These are phyloP conservation scores for Pseudocercospora vitis DNA, from an alignment of 2,329 filamentous ascomycete species.

Conservation along the genomic window DNA sequence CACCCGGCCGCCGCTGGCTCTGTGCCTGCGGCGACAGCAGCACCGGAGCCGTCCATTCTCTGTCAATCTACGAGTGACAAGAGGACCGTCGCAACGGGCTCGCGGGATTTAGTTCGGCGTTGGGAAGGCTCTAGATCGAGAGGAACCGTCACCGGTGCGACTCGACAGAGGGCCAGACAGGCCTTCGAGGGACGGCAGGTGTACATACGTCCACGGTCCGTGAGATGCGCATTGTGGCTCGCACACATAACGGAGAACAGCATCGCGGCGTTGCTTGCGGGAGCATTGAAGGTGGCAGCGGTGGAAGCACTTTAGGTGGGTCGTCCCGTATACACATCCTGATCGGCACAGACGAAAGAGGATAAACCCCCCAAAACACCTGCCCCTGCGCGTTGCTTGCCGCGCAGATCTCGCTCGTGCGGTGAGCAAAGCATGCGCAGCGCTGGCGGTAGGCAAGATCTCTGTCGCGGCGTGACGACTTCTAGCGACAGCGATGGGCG, in stretches of 20 bases:
- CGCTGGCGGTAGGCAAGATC: background rate
- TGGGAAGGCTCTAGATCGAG: constrained; percentile 7
- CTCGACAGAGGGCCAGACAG: constrained; percentile 6
- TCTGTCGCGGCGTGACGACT: background rate
- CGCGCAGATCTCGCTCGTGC: background rate
- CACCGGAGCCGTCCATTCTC: background rate
- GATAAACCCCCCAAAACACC: background rate
- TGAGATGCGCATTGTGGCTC: background rate
- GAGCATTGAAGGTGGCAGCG: background rate
- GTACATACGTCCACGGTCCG: background rate
- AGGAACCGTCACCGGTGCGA: constrained; percentile 1
- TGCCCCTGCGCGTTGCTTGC: constrained; percentile 1
- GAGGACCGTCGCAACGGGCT: background rate
- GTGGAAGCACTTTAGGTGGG: constrained; percentile 5
- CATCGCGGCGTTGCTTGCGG: background rate
- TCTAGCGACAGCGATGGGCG: background rate
- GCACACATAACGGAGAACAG: constrained; percentile 3
- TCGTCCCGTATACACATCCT: constrained; percentile 4
- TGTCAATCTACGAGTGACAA: no score
- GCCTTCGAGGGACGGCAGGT: background rate
- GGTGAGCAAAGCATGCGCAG: background rate
- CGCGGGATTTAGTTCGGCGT: constrained; percentile 2
- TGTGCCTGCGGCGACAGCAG: constrained; percentile 4
- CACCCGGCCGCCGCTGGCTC: constrained; percentile 4
- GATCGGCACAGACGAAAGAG: background rate